Base-by-base conservation (phyloP, 257 asterid species). In the Scutellaria barbata region DNA sequence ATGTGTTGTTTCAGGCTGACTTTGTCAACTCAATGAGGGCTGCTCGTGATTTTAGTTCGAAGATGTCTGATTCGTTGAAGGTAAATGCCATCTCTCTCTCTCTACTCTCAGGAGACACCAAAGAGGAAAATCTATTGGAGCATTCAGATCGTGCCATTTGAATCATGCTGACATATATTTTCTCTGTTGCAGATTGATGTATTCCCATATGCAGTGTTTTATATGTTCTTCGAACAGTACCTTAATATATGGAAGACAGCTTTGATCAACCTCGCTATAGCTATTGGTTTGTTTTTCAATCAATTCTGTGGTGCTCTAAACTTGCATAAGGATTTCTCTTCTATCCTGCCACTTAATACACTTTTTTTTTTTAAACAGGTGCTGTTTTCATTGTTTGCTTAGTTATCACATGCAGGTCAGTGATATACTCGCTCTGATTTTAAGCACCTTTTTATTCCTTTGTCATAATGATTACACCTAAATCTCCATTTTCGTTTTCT, bases 21-120 rank as follows among this genome's bases (percentile, higher is more conserved):
- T 94, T 68, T 77, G 98, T 94, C 73, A 84, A 94, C 83, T 91
- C 99, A 33, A 91, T 94, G 99, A 85, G 85, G 80, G 99, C 98
- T 71, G 99, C 99, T 14, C 88, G 96, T 43, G 96, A 91, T 60
- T 94, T 94, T 74, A 92, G 96, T 79, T 80, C 92, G n/a, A 88
- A 81, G 74, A 78, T 91, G 83, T 89, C 99, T 51, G 83, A 81
- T 71, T 83, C 98, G 67, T 79, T 94, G 59, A 81, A 89, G 98
- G 99, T 91, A 82, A 33, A 30, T 40, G 13, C 73, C 50, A 43
- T 25, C 22, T 39, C 13, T 0, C 9, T 6, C 22, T 46, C 42
- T 45, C 3, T 20, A n/a, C 7, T 33, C 13, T 66, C 66, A 11
- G 4, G 33, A 1, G 33, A 40, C 45, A 25, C 41, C 10, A 13